Base-by-base conservation (phyloP, 75 land plant genomes). In the Picea sitchensis region DNA sequence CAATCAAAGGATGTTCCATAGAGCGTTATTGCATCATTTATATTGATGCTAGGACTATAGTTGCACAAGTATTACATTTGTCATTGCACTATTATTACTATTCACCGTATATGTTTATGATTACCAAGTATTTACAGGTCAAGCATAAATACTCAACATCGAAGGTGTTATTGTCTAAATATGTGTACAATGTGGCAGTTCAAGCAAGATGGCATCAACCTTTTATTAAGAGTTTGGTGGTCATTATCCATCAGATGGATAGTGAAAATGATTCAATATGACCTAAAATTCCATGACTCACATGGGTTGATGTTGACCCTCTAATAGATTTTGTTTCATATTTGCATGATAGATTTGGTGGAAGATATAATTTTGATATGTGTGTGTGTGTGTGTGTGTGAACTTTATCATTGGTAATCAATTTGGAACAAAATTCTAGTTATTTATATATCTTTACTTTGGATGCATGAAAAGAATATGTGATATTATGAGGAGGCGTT, bases 1-100 rank as follows among this genome's bases (percentile, higher is more conserved):
- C 13, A 74, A 26, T 51, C 11, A 1, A 21, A 51, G 75, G 75
- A 23, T 32, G 75, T 56, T 74, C 21, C 32, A n/a, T n/a, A 31
- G 76, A 74, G 32, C 76, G 76, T 3, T 12, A 51, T 54, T 74
- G 76, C 12, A 74, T 30, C 17, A 23, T 74, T 20, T 74, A 74
- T 56, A 56, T 21, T 51, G 57, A 30, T 7, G 7, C 58, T 26
- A 47, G 14, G 7, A 74, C 58, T 41, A 74, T 74, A 12, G 59
- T 74, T 21, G 76, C 58, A 12, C 59, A 74, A 59, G 76, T 74
- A 54, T 44, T 7, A 1, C 17, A 1, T 17, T 30, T 6, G 3
- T 23, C 3, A 1, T 0, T 69, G n/a, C 14, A 8, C 12, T 6
- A 1, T 0, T 30, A 4, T 14, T 32, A 13, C 2, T 12, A 8